Base-by-base conservation (phyloP, 192 early-diverging fungal genomes). In the Podila epicladia region DNA sequence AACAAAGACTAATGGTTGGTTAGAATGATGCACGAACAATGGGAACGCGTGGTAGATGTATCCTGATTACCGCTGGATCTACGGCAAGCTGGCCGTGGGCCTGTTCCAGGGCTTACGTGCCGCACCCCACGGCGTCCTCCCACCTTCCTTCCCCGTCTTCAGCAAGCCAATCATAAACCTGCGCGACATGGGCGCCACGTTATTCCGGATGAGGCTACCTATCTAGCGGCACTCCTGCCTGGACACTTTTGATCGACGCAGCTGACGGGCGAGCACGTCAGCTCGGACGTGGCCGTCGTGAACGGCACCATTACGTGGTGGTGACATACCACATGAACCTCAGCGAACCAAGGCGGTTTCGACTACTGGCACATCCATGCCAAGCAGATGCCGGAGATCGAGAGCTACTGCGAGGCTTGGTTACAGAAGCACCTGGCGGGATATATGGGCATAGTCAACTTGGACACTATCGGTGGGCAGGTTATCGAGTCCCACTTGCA, bases 141-240 rank as follows among this genome's bases (percentile, higher is more conserved):
- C 63, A 48, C 63, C 63, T 26, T 37, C 20, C 9, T 64, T 41
- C 26, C 63, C 63, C 11, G 63, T 64, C 24, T 64, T 64, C 17
- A 64, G 63, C 41, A 64, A 64, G 45, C 63, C 63, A 28, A 33
- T 64, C 24, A 64, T 64, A 45, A 64, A 64, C 26, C 41, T 64
- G 35, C 33, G 26, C 22, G 17, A 45, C 41, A 64, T 64, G 63
- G 63, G 63, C 17, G 63, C 28, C 38, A 22, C 24, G 41, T 48
- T 15, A 64, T 64, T 15, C 45, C 63, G 1, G 63, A 64, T 26
- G 63, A 64, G 41, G 63, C 41, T 5, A 64, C 63, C 15, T 64
- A 26, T 64, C 63, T 64, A 8, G 26, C 33, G n/a, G 15, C 63
- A 26, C 45, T 64, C 24, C 45, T 50, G 26, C 63, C 45, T 4